Evolutionary conservation across 441 rosid genomes (phyloP).

Genomic region (Pelargonium fulgidum): DNA sequence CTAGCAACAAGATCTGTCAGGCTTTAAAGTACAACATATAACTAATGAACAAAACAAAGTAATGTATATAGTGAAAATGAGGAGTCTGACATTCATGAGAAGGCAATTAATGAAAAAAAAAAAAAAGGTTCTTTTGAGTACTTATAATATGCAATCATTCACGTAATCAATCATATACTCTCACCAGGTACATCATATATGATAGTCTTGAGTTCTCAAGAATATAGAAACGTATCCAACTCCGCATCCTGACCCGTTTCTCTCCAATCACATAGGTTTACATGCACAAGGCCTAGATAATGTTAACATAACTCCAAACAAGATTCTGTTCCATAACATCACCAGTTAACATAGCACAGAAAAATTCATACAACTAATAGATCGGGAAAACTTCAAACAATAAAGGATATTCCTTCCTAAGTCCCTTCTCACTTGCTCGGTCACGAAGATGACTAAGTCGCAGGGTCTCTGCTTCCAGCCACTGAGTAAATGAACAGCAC

Average conservation of each 20-base stretch:
- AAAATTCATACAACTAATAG: slow-evolving; percentile 19
- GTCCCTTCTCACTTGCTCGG: slow-evolving; percentile 89
- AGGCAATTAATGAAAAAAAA: slow-evolving; percentile 1
- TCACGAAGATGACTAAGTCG: slow-evolving; percentile 71
- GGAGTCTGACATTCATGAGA: not conserved
- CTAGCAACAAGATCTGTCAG: not conserved
- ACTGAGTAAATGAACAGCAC: slow-evolving; percentile 33
- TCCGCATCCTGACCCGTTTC: not conserved
- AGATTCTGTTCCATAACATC: slow-evolving; percentile 6
- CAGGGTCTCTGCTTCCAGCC: slow-evolving; percentile 64
- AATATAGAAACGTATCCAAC: not conserved
- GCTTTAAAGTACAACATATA: slow-evolving; percentile 11
- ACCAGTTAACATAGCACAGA: slow-evolving; percentile 15
- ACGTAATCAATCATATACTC: not conserved
- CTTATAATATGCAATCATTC: too few relatives aligned
- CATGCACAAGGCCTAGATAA: not conserved
- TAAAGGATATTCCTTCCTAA: slow-evolving; percentile 82
- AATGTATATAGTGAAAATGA: not conserved
- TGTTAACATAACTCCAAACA: not conserved
- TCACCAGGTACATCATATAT: too few relatives aligned
- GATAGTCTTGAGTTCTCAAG: not conserved
- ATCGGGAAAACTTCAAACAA: slow-evolving; percentile 23
- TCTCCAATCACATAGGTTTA: not conserved
- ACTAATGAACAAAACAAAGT: slow-evolving; percentile 3
- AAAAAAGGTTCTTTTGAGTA: not conserved